Base-by-base conservation (phyloP, 2,329 filamentous ascomycete genomes). In the Dothistroma pini region DNA sequence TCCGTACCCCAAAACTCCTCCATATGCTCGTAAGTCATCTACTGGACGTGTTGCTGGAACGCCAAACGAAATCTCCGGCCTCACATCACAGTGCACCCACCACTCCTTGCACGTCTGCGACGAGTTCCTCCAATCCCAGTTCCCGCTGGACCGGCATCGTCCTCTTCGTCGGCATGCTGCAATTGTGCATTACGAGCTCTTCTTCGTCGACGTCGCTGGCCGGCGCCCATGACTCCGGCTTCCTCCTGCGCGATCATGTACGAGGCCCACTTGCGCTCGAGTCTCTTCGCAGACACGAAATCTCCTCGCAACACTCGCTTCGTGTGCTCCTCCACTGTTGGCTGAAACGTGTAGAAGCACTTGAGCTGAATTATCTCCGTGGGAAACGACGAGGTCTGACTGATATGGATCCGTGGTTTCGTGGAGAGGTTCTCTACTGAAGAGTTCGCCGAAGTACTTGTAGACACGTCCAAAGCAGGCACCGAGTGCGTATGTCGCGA, bases 241-340 rank as follows among this genome's bases (percentile, higher is more conserved):
- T 97, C 93, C 75, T 96, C 91, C 55, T 85, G 90, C 16, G 90
- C 87, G 77, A 96, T 90, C 92, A 97, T 97, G 75, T 91, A 96
- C 58, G 96, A 89, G 0, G 89, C 89, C 93, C 93, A 97, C 74
- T 93, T 96, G 65, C 87, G 83, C 79, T 96, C 93, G 21, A 97
- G 81, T n/a, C 90, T 81, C 41, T 82, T 83, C 0, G 95, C 95
- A 0, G 89, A 83, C 0, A 82, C 80, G 61, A 91, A 83, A 63
- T 96, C 90, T 7, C 91, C 91, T 4, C 85, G 81, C 56, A 96
- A 75, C 0, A 97, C 90, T 4, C 93, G 86, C 77, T 93, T 93
- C 57, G 87, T 92, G 75, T 97, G 93, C 74, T 97, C 92, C 67
- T 97, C 89, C 4, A 97, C 92, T 0, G 92, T 97, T 78, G 91